Conservation (phyloP, 2,329 filamentous ascomycete species). For the Verticillium alfalfae region DNA sequence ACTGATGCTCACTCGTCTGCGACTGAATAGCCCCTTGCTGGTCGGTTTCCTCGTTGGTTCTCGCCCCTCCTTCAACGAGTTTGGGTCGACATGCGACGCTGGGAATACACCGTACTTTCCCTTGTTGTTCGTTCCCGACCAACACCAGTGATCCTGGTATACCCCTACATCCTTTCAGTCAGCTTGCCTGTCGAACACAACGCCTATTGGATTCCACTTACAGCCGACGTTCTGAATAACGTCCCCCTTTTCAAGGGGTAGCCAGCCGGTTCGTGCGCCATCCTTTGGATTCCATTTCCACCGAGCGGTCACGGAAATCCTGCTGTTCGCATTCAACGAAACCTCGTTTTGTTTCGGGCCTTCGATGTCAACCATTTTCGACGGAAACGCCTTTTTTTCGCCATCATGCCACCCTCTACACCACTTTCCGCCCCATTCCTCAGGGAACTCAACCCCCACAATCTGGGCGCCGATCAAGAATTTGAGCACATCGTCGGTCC, state of each 20-base stretch:
- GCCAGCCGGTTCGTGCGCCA: conserved; percentile 6
- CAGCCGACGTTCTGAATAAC: conserved; percentile 42
- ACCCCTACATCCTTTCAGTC: conserved; percentile 14
- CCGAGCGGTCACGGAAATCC: conserved; percentile 14
- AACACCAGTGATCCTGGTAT: conserved; percentile 32
- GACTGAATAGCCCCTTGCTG: not conserved
- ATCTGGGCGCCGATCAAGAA: conserved; percentile 28
- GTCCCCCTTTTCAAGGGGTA: conserved; percentile 36
- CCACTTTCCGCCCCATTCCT: conserved; percentile 27
- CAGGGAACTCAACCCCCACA: conserved; percentile 24
- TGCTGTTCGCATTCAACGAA: conserved; percentile 2
- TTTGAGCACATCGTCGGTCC: conserved; percentile 26
- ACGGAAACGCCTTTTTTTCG: conserved; percentile 18
- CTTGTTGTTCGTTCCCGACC: conserved; percentile 30
- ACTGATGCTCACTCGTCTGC: not conserved
- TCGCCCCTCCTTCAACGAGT: conserved; percentile 4
- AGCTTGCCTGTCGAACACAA: not conserved
- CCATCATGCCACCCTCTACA: conserved; percentile 27
- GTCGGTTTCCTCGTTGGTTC: not conserved
- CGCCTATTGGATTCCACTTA: conserved; percentile 4
- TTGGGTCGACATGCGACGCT: conserved; percentile 26
- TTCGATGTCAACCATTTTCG: conserved; percentile 19
- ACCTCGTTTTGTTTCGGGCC: conserved; percentile 14
- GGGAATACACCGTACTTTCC: conserved; percentile 33
- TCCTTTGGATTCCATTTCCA: conserved; percentile 24